Conservation (phyloP, 2,329 filamentous ascomycete genomes). For the Metarhizium guizhouense region DNA sequence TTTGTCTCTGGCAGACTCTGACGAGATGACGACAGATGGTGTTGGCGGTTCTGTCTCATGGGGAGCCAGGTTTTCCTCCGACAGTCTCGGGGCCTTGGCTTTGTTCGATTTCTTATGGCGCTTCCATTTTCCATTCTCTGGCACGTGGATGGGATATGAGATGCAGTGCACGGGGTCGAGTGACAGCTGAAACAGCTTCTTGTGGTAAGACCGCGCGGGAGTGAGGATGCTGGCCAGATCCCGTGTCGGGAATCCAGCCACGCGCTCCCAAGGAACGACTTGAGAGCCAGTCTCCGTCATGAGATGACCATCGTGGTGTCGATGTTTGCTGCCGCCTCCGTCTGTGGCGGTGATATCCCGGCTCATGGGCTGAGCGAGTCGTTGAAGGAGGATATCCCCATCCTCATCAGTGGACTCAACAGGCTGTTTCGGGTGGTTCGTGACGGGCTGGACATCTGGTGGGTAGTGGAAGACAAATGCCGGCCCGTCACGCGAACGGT, state of each 20-base stretch:
- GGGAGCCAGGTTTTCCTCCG: conserved; percentile 20
- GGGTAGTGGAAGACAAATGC: conserved; percentile 84
- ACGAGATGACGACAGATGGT: conserved; percentile 14
- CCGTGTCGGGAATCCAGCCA: conserved; percentile 65
- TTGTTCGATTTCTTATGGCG: conserved; percentile 46
- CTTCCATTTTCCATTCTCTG: conserved; percentile 72
- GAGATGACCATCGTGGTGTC: conserved; percentile 45
- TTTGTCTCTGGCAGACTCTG: conserved; percentile 18
- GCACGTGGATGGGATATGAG: conserved; percentile 75
- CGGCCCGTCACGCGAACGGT: conserved; percentile 67
- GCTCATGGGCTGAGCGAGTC: conserved; percentile 29
- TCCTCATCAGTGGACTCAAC: conserved; percentile 22
- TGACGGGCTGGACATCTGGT: conserved; percentile 37
- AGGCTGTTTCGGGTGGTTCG: conserved; percentile 21
- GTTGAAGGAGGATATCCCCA: conserved; percentile 43
- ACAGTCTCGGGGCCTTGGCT: conserved; percentile 23
- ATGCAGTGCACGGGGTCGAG: conserved; percentile 73
- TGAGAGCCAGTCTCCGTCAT: conserved; percentile 47
- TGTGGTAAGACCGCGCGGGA: conserved; percentile 67
- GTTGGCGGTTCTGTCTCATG: conserved; percentile 19
- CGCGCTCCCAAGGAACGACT: conserved; percentile 59
- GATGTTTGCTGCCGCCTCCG: conserved; percentile 32
- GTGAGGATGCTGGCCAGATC: conserved; percentile 75
- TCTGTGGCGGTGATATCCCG: conserved; percentile 24
- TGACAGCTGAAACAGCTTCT: conserved; percentile 71